Base-by-base conservation (phyloP, 148 eudicot genomes). In the Nepenthes gracilis region DNA sequence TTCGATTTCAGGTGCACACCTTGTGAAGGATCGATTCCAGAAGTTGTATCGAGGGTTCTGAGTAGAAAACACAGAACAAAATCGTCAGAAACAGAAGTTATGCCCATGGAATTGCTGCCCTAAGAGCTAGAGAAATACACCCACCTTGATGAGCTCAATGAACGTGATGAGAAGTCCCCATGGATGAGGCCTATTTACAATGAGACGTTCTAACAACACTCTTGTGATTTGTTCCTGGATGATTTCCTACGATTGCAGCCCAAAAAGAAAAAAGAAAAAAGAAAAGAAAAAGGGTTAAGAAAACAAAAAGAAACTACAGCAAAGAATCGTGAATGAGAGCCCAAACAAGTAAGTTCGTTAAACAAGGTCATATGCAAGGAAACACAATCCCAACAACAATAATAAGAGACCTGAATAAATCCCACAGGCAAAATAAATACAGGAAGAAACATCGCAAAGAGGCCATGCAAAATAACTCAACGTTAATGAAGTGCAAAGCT, bases 111-210 rank as follows among this genome's bases (percentile, higher is more conserved):
- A 11, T 2, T 49, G 53, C 0, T n/a, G 15, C 12, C 13, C 10
- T 49, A n/a, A 0, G 48, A 45, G 48, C 23, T 40, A 3, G 6
- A 15, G 2, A 54, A 45, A 47, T n/a, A 38, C 45, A 40, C 43
- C 55, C 67, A 94, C 99, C 99, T 89, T 94, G 53, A 86, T 94
- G 9, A 94, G 84, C 75, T 94, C 99, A 47, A 86, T 84, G 77
- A 94, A 94, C 1, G 99, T 84, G 57, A 86, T 80, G 50, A 94
- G 78, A 58, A 94, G 90, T 11, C 99, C 99, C 99, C 99, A 94
- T 11, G 99, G 99, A 75, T 89, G 99, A 62, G 99, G 99, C 59
- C 89, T 68, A 55, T 84, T 84, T 3, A 86, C 97, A 54, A 89
- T 89, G 6, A 94, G 78, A 32, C 97, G 85, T 71, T 94, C 97